phyloP scores from a whole-genome alignment of 805 yeast species.

The Myxozyma sirexii region DNA sequence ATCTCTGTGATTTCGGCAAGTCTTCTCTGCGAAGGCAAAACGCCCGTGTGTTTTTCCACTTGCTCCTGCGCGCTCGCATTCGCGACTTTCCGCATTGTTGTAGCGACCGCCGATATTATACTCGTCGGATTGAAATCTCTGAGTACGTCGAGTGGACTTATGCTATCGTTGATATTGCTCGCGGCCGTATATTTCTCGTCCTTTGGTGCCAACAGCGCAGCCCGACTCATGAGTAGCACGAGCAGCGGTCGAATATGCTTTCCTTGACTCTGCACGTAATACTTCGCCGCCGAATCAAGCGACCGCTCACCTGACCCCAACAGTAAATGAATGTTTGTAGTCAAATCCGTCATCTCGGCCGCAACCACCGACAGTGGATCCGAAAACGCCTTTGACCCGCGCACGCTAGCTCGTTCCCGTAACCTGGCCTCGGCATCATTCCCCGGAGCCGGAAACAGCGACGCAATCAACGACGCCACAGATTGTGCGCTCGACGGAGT shows the following conservation, averaged over 20 bases:
- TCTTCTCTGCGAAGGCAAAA: conserved; percentile 91
- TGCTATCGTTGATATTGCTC: conserved; percentile 45
- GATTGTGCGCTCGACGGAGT: background rate
- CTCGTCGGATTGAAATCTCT: conserved; percentile 80
- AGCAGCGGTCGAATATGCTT: conserved; percentile 92
- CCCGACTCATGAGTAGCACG: conserved; percentile 80
- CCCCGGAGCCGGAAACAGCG: conserved; percentile 10
- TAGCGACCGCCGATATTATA: conserved; percentile 45
- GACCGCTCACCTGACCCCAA: conserved; percentile 95
- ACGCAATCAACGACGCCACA: conserved; percentile 10
- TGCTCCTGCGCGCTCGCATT: conserved; percentile 3
- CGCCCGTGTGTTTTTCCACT: conserved; percentile 46
- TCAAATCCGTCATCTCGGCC: conserved; percentile 87
- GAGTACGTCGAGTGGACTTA: conserved; percentile 79
- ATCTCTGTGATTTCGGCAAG: conserved; percentile 96
- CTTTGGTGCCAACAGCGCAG: conserved; percentile 54
- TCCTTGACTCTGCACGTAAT: conserved; percentile 95
- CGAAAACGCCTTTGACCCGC: conserved; percentile 18
- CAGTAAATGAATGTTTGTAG: conserved; percentile 79
- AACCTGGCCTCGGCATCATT: background rate
- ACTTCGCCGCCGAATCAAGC: conserved; percentile 85
- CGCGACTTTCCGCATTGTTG: conserved; percentile 9
- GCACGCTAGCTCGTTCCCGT: conserved; percentile 14
- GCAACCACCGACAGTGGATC: conserved; percentile 93
- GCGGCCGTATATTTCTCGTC: background rate